Conservation (phyloP, 306 rosid genomes). For the Quercus bicolor region DNA sequence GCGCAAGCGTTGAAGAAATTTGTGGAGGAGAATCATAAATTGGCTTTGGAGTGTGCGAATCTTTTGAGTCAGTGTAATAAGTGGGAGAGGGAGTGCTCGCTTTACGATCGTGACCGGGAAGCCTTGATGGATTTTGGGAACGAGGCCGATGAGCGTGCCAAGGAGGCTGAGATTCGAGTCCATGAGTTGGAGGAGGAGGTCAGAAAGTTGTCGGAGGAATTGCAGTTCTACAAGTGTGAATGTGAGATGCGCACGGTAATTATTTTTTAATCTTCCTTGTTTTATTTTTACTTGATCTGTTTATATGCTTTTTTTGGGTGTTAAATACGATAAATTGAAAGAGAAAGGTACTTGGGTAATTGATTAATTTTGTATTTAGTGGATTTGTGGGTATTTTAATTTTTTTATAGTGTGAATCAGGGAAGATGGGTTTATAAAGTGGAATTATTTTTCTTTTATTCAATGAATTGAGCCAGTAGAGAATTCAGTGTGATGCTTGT, state of each 20-base stretch:
- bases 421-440: not conserved
- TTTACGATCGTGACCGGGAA: constrained; percentile 83
- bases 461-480: not conserved
- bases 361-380: not conserved
- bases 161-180: constrained; percentile 63
- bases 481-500: not conserved
- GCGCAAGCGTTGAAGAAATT: constrained; percentile 85
- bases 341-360: not conserved
- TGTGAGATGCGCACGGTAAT: constrained; percentile 48
- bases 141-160: constrained; percentile 87
- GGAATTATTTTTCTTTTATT: not conserved
- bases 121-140: constrained; percentile 94
- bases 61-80: constrained; percentile 50
- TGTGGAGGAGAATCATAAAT: constrained; percentile 71
- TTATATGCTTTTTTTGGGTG: not conserved
- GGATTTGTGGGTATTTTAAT: not conserved
- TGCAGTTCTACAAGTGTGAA: constrained; percentile 36
- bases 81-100: constrained; percentile 66
- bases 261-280: no score
- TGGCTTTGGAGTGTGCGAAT: constrained; percentile 58
- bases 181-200: constrained; percentile 62
- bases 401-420: not conserved
- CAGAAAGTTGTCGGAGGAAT: constrained; percentile 44
- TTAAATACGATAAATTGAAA: not conserved
- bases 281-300: not conserved